A percentile compares a stretch with the other conserved stretches of the same genome.
Evolutionary conservation across 352 stramenopile species (phyloP).

Genomic region (Phytophthora citricola): DNA sequence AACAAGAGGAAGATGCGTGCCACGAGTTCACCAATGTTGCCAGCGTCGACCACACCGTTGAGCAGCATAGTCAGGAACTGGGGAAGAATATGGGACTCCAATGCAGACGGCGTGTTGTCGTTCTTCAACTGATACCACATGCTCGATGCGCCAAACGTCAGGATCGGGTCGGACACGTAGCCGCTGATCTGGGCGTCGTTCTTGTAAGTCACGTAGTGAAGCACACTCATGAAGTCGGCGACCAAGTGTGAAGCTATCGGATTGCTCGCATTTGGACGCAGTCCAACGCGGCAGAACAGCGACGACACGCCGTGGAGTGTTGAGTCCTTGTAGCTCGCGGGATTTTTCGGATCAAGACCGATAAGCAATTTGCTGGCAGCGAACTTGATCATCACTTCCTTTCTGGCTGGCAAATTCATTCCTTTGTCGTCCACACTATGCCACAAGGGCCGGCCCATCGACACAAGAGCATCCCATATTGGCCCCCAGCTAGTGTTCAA

Average conservation of each 20-base stretch:
- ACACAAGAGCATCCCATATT: slow-evolving; percentile 4
- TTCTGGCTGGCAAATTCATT: neutral
- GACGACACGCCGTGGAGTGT: slow-evolving; percentile 30
- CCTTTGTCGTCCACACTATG: neutral
- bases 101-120: neutral
- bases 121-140: slow-evolving; percentile 27
- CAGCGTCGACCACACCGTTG: neutral
- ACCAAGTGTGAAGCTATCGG: slow-evolving; percentile 27
- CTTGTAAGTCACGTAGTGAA: slow-evolving; percentile 18
- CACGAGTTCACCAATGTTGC: neutral
- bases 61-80: neutral
- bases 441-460: slow-evolving; percentile 19
- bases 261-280: slow-evolving; percentile 24
- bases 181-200: slow-evolving; percentile 22
- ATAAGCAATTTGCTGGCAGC: slow-evolving; percentile 18
- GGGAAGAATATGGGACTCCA: neutral
- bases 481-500: neutral
- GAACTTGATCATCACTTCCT: neutral
- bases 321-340: slow-evolving; percentile 6
- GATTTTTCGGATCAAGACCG: neutral
- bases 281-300: slow-evolving; percentile 33
- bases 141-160: slow-evolving; percentile 36
- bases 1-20: slow-evolving; percentile 4
- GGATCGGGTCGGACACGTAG: slow-evolving; percentile 36
- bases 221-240: slow-evolving; percentile 35